Evolutionary conservation across 805 yeast genomes (phyloP).

Genomic region (Candida golubevii): DNA sequence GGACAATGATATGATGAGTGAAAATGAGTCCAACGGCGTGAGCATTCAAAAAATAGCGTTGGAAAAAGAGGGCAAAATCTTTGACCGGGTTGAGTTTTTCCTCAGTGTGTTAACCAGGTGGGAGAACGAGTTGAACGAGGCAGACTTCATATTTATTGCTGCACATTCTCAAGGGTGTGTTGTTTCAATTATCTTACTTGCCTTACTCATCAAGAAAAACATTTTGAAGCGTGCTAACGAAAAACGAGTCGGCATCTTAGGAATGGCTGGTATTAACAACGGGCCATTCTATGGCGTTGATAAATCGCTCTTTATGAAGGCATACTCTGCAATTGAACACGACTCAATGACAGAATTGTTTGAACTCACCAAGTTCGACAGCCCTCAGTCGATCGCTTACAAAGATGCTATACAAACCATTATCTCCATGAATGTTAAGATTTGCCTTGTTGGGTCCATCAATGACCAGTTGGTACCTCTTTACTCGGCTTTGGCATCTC

Average conservation of each 20-base stretch:
- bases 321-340: constrained; percentile 85
- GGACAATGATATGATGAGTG: constrained; percentile 36
- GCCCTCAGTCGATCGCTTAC: constrained; percentile 67
- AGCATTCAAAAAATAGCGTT: constrained; percentile 86
- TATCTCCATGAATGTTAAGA: constrained; percentile 66
- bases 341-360: constrained; percentile 83
- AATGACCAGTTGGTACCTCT: constrained; percentile 94
- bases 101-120: constrained; percentile 68
- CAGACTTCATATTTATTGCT: constrained; percentile 88
- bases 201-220: constrained; percentile 61
- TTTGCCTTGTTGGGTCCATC: constrained; percentile 81
- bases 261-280: constrained; percentile 94
- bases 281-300: constrained; percentile 94
- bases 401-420: constrained; percentile 62
- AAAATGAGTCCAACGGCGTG: constrained; percentile 27
- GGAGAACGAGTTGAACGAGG: constrained; percentile 51
- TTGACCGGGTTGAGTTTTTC: constrained; percentile 80
- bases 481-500: constrained; percentile 80
- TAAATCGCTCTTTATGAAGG: constrained; percentile 75
- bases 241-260: constrained; percentile 64
- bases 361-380: constrained; percentile 76
- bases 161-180: constrained; percentile 97
- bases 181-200: constrained; percentile 75
- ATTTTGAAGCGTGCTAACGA: constrained; percentile 34
- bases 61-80: constrained; percentile 89